Percentiles rank a stretch among this genome's conserved stretches.
Conservation (phyloP, 352 stramenopile species). For the Globisporangium nodosum region DNA sequence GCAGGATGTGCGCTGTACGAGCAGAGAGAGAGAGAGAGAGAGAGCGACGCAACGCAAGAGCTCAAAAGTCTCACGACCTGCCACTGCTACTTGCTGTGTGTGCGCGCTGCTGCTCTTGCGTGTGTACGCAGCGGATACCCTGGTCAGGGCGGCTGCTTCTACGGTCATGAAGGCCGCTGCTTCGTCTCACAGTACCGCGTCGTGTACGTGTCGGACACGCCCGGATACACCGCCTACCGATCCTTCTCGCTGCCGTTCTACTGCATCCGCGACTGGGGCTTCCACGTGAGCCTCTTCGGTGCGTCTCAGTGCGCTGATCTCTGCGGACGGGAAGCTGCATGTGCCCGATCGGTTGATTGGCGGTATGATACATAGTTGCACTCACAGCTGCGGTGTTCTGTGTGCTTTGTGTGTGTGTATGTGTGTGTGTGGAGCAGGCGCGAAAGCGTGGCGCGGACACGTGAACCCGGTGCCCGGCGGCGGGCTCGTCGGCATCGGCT, state of each 20-base stretch:
- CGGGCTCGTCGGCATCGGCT: conserved; percentile 53
- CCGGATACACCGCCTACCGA: conserved; percentile 35
- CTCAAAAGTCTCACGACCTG: too few species aligned
- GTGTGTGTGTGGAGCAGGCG: conserved; percentile 20
- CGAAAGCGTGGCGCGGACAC: conserved; percentile 54
- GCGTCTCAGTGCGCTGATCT: neutral
- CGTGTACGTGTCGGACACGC: conserved; percentile 52
- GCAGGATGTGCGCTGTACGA: too few species aligned
- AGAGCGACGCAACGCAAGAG: too few species aligned
- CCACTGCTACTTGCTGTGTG: neutral
- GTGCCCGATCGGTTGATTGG: neutral
- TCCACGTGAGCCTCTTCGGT: conserved; percentile 62
- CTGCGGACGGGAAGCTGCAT: neutral
- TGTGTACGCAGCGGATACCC: conserved; percentile 54
- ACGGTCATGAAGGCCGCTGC: conserved; percentile 55
- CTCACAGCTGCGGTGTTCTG: too few species aligned
- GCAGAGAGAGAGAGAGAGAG: too few species aligned
- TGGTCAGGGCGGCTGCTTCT: conserved; percentile 78
- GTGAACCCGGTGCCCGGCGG: conserved; percentile 68
- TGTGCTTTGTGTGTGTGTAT: neutral
- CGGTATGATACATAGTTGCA: too few species aligned
- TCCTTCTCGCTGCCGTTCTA: conserved; percentile 81
- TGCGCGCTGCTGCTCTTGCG: neutral
- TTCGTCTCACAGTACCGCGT: conserved; percentile 77
- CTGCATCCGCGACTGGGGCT: conserved; percentile 66